phyloP scores from a whole-genome alignment of 2,329 filamentous ascomycete species.

The Xylaria hypoxylon region DNA sequence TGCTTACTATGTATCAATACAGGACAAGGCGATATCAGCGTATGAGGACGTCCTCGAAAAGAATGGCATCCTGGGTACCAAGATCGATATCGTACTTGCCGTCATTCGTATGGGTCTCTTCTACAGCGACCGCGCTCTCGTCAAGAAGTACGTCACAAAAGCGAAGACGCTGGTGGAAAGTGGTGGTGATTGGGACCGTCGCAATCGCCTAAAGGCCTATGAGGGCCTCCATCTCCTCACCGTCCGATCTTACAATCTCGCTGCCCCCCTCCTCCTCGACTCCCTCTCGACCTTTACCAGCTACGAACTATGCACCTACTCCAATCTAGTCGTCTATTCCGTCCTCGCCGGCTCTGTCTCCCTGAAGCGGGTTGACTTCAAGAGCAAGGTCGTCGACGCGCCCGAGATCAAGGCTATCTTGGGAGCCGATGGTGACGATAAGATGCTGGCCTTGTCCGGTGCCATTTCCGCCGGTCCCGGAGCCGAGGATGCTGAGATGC shows the following conservation, averaged over 20 bases:
- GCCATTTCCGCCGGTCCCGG: constrained; percentile 84
- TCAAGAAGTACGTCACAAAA: constrained; percentile 93
- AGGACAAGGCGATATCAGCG: constrained; percentile 94
- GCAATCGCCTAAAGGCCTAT: constrained; percentile 98
- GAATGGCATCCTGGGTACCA: constrained; percentile 94
- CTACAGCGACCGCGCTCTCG: constrained; percentile 90
- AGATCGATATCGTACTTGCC: constrained; percentile 96
- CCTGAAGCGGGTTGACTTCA: constrained; percentile 97
- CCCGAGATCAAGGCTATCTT: constrained; percentile 98
- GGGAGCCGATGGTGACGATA: constrained; percentile 83
- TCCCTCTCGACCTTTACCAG: constrained; percentile 98
- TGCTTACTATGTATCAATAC: constrained; percentile 28
- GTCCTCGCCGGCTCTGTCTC: constrained; percentile 94
- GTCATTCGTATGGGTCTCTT: constrained; percentile 97
- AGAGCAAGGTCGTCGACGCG: constrained; percentile 97
- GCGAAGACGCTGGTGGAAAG: constrained; percentile 91
- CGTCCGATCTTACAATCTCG: constrained; percentile 87
- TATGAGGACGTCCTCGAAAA: constrained; percentile 97
- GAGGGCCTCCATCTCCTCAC: constrained; percentile 94
- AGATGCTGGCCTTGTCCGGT: constrained; percentile 83
- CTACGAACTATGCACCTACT: constrained; percentile 98
- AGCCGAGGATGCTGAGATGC: constrained; percentile 79
- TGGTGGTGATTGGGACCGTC: constrained; percentile 97
- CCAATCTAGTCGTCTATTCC: constrained; percentile 91
- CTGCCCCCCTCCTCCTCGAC: constrained; percentile 93